These are phyloP conservation scores for Bipolaris sorokiniana DNA, from an alignment of 2,329 filamentous ascomycete genomes.

Conservation along the genomic window DNA sequence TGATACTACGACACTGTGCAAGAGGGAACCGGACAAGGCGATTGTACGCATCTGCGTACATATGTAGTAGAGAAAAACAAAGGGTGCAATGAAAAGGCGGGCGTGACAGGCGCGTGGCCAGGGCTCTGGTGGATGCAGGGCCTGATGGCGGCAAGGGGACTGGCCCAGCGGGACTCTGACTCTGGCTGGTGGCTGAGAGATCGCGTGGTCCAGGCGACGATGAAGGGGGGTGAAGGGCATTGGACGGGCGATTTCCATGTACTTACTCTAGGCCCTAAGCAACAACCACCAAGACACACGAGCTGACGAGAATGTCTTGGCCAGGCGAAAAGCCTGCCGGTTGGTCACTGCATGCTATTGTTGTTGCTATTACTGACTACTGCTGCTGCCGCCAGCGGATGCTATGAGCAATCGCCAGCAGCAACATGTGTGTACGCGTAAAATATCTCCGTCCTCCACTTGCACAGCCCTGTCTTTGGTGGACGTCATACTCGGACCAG, in stretches of 20 bases:
- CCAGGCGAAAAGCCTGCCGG: not conserved
- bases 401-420: not conserved
- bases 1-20: not conserved
- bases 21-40: not conserved
- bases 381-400: not conserved
- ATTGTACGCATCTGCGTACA: not conserved
- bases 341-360: not conserved
- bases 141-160: not conserved
- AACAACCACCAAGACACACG: not conserved
- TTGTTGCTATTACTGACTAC: not conserved
- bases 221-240: not conserved
- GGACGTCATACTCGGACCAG: conserved; percentile 12
- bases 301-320: not conserved
- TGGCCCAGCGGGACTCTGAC: conserved; percentile 3
- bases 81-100: not conserved
- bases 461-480: not conserved
- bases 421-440: not conserved
- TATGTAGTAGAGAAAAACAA: too few species aligned
- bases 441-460: not conserved
- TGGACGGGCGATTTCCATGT: not conserved
- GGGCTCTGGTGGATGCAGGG: not conserved
- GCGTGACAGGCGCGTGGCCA: conserved; percentile 3
- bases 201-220: conserved; percentile 1
- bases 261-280: not conserved
- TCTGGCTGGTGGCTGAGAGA: not conserved